Base-by-base conservation (phyloP, 768 basidiomycete genomes). In the Lactifluus volemus region DNA sequence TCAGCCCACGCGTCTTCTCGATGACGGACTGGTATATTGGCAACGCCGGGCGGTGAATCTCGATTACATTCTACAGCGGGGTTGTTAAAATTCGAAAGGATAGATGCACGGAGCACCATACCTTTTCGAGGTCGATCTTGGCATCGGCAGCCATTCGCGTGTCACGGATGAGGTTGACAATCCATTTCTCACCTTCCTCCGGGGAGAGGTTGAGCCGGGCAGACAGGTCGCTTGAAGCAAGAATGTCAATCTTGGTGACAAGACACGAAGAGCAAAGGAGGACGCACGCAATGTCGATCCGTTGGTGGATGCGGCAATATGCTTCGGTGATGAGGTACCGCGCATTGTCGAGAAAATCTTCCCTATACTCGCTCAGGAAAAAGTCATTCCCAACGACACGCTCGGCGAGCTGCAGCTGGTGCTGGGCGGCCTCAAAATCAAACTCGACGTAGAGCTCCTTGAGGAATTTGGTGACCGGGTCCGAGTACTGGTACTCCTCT, bases 161-260 rank as follows among this genome's bases (percentile, higher is more conserved):
- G 74, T 98, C 97, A 38, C 97, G 85, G 68, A 98, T 97, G 63
- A 98, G 88, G 77, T 98, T 98, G 68, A 98, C 97, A 63, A 98
- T 96, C 96, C 96, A 99, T 69, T 96, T 96, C 72, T 99, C 97
- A 53, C 96, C 97, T 70, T 98, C 97, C 65, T 93, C 93, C 45
- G 80, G 83, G n/a, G 89, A 86, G 51, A 98, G 81, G 73, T 98
- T 98, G 14, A 98, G 80, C 9, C 96, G 85, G 68, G 92, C 88
- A 9, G 95, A 97, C 12, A 98, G 82, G 69, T 97, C 92, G 61
- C 93, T 94, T 56, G 63, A 1, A 49, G 7, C 5, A 12, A 38
- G 19, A 5, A 1, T 6, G 42, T 50, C 52, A 53, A 49, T 42
- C 7, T 15, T 5, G 42, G 48, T 15, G 25, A 32, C 1, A 1